Evolutionary conservation across 306 rosid genomes (phyloP).

Genomic region (Betula pendula): DNA sequence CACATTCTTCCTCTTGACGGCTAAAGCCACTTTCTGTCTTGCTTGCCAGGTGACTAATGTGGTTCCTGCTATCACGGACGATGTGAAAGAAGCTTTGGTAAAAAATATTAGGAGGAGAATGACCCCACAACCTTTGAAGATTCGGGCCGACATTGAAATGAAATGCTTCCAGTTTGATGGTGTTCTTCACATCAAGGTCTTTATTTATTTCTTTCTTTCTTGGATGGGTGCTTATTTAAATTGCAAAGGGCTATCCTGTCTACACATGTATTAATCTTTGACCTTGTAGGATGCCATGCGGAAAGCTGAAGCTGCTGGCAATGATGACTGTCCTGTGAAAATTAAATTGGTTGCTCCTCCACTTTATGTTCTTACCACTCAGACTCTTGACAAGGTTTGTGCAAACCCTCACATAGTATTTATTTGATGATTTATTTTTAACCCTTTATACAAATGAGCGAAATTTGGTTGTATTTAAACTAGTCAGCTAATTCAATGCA

Average conservation of each 20-base stretch:
- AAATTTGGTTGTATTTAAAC: background rate
- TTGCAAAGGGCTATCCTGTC: background rate
- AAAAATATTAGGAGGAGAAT: conserved; percentile 87
- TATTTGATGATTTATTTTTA: conserved; percentile 5
- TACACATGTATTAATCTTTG: background rate
- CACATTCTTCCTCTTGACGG: conserved; percentile 7
- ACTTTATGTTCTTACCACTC: conserved; percentile 91
- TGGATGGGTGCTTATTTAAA: conserved; percentile 8
- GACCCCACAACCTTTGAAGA: conserved; percentile 97
- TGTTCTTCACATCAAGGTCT: conserved; percentile 90
- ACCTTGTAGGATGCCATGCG: conserved; percentile 84
- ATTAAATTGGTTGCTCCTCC: conserved; percentile 98
- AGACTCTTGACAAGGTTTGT: conserved; percentile 95
- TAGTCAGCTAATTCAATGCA: background rate
- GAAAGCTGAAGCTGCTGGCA: conserved; percentile 94
- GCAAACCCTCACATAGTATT: background rate
- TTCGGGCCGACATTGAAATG: conserved; percentile 95
- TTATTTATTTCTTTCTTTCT: conserved; percentile 1
- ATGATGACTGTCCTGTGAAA: conserved; percentile 90
- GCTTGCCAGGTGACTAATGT: conserved; percentile 65
- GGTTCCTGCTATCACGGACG: conserved; percentile 87
- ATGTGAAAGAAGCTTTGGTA: conserved; percentile 73
- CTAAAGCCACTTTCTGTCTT: conserved; percentile 7
- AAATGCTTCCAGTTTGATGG: conserved; percentile 98
- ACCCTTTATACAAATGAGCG: background rate